Conservation (phyloP, 345 rosid genomes). For the Hibiscus syriacus region DNA sequence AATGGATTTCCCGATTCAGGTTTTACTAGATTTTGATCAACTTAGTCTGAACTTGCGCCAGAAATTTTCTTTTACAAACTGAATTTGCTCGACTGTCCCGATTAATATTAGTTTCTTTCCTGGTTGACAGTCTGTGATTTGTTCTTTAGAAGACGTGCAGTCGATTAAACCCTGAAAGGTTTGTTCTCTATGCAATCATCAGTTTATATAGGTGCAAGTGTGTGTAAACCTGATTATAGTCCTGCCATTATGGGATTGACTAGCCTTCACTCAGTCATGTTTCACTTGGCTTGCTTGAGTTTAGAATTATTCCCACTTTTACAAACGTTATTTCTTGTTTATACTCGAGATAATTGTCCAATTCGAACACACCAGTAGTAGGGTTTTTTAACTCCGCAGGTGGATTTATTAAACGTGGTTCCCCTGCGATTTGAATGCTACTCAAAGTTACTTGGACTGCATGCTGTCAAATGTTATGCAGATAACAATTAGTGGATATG, state of each 20-base stretch:
- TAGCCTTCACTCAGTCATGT: neutral
- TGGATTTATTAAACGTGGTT: neutral
- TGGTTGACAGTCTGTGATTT: conserved; percentile 68
- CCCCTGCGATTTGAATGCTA: neutral
- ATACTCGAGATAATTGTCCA: neutral
- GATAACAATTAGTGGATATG: conserved; percentile 79
- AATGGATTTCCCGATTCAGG: conserved; percentile 99
- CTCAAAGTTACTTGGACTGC: neutral
- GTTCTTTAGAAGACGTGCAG: conserved; percentile 84
- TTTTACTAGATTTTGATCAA: conserved; percentile 14
- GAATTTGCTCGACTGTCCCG: neutral
- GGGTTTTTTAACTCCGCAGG: neutral
- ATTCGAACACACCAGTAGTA: neutral
- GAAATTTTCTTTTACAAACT: neutral
- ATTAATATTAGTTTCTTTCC: conserved; percentile 13
- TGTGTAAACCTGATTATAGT: neutral
- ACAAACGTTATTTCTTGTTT: neutral
- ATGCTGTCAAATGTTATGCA: conserved; percentile 17
- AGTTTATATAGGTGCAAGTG: neutral
- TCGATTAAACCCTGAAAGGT: conserved; percentile 83
- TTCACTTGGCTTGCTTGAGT: conserved; percentile 5
- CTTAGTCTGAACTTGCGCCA: neutral
- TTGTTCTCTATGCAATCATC: conserved; percentile 3
- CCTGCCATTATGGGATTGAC: neutral
- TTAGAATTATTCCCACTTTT: neutral